A percentile compares a stretch with the other conserved stretches of the same genome.
phyloP scores from a whole-genome alignment of 2,329 filamentous ascomycete genomes.

The Sarocladium strictum region DNA sequence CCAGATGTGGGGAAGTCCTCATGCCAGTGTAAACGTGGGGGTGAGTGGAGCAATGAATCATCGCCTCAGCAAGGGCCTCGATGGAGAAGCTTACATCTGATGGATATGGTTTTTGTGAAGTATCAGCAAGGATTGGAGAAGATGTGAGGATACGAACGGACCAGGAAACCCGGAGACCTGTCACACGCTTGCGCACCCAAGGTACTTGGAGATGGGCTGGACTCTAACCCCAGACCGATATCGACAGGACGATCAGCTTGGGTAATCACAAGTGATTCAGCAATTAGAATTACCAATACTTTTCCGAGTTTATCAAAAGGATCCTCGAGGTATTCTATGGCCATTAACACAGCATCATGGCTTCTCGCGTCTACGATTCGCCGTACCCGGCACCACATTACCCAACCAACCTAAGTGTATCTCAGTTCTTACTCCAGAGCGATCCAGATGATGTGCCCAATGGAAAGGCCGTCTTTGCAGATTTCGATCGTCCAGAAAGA shows the following conservation, averaged over 20 bases:
- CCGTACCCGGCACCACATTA: slow-evolving; percentile 15
- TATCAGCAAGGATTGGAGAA: neutral
- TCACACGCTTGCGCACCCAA: neutral
- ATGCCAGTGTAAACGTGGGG: neutral
- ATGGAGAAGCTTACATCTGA: neutral
- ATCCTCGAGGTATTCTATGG: neutral
- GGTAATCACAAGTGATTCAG: too few relatives aligned
- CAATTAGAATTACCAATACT: too few relatives aligned
- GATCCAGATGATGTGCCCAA: slow-evolving; percentile 19
- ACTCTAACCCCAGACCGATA: too few relatives aligned
- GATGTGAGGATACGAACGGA: neutral
- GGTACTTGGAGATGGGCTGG: too few relatives aligned
- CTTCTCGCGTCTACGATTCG: slow-evolving; percentile 12
- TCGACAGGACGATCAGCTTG: too few relatives aligned
- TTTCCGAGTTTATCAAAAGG: too few relatives aligned
- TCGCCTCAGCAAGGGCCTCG: neutral
- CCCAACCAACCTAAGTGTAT: slow-evolving; percentile 17
- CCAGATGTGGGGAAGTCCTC: neutral
- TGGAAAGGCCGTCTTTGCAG: slow-evolving; percentile 16
- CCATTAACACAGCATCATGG: neutral
- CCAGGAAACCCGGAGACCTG: neutral
- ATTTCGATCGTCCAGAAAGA: slow-evolving; percentile 16
- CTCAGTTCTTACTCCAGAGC: slow-evolving; percentile 18
- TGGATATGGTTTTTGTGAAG: neutral
- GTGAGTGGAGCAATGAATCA: neutral